Evolutionary conservation across 2,329 filamentous ascomycete genomes (phyloP).

Genomic region (Neonectria magnoliae): DNA sequence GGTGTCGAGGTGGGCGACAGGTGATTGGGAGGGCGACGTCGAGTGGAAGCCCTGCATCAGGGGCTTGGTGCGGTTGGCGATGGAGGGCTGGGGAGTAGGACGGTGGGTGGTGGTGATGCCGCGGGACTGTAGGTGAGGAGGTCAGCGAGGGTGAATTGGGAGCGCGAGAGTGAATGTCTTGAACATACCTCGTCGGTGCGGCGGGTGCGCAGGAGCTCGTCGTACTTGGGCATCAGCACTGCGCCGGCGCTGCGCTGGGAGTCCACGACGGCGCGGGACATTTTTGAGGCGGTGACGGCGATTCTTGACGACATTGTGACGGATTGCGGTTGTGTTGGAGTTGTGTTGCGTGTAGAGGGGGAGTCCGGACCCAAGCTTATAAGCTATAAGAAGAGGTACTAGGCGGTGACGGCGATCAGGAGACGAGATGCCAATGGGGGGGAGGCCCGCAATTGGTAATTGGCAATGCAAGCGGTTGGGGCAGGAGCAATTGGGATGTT

Average conservation of each 20-base stretch:
- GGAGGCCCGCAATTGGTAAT: background rate
- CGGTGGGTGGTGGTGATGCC: conserved; percentile 58
- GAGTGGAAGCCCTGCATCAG: conserved; percentile 72
- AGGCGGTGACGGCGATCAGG: background rate
- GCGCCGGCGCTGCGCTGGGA: conserved; percentile 53
- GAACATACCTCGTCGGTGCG: conserved; percentile 40
- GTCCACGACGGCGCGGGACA: conserved; percentile 58
- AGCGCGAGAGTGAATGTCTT: background rate
- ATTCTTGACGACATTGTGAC: conserved; percentile 60
- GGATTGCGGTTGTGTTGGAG: conserved; percentile 3
- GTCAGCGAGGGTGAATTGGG: conserved; percentile 33
- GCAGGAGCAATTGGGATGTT: background rate
- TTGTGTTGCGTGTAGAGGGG: conserved; percentile 20
- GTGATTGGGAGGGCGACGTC: conserved; percentile 52
- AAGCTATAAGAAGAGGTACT: too few species aligned
- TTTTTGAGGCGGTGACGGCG: conserved; percentile 59
- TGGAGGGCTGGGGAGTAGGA: conserved; percentile 56
- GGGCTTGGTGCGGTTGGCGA: conserved; percentile 59
- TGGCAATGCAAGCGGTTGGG: background rate
- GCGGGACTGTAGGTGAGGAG: conserved; percentile 43
- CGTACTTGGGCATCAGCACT: conserved; percentile 58
- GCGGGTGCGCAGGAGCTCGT: conserved; percentile 54
- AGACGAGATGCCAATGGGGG: background rate
- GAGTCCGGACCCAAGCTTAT: background rate
- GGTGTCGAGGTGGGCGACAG: conserved; percentile 59